Conservation (phyloP, 2,329 filamentous ascomycete genomes). For the Penicillium sp. region DNA sequence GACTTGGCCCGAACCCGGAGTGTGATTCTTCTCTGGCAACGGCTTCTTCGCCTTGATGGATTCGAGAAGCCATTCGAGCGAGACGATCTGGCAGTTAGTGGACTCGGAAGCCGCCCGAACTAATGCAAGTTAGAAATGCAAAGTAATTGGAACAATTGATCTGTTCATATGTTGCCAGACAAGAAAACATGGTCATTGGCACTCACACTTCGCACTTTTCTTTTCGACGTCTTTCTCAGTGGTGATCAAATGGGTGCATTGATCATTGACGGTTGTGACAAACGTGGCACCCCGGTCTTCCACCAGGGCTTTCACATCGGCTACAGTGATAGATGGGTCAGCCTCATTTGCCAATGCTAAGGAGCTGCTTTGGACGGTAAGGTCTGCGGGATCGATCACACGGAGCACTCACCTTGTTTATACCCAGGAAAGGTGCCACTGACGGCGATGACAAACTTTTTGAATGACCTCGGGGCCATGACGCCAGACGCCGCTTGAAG, state of each 20-base stretch:
- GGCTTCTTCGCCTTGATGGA: conserved; percentile 47
- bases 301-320: conserved; percentile 32
- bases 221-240: conserved; percentile 39
- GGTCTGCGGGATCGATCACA: conserved; percentile 3
- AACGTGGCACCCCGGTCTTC: conserved; percentile 37
- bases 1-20: conserved; percentile 25
- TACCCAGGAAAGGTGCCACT: conserved; percentile 59
- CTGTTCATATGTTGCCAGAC: too few species aligned
- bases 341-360: conserved; percentile 14
- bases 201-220: conserved; percentile 9
- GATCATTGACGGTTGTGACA: conserved; percentile 27
- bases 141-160: too few species aligned
- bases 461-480: conserved; percentile 31
- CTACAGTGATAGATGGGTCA: conserved; percentile 22
- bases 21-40: conserved; percentile 40
- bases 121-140: too few species aligned
- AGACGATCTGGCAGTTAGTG: conserved; percentile 55
- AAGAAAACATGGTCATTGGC: too few species aligned
- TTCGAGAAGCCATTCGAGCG: conserved; percentile 61
- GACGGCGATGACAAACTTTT: conserved; percentile 49
- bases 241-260: conserved; percentile 41
- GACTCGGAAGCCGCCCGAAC: conserved; percentile 47
- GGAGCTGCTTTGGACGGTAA: conserved; percentile 5
- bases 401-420: conserved; percentile 47
- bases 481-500: neutral